Evolutionary conservation across 1,139 yeast species (phyloP).

Genomic region (Nematodospora anomalae): DNA sequence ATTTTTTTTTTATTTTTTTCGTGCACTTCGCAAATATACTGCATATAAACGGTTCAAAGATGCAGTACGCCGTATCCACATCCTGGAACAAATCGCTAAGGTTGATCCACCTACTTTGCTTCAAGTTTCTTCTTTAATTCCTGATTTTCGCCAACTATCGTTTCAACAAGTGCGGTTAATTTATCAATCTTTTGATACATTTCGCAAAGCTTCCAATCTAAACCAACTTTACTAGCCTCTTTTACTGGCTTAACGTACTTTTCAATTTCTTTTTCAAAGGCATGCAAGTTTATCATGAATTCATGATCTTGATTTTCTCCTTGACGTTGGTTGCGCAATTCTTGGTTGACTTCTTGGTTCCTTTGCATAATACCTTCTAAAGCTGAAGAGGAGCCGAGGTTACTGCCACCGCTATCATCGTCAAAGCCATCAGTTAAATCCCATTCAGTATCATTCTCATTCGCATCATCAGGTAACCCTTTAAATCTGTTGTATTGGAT

Average conservation of each 20-base stretch:
- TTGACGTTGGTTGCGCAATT: constrained; percentile 50
- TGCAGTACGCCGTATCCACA: no score
- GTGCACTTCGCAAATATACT: neutral
- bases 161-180: constrained; percentile 42
- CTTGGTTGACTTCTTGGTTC: constrained; percentile 35
- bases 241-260: constrained; percentile 56
- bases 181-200: constrained; percentile 51
- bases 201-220: constrained; percentile 66
- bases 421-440: constrained; percentile 77
- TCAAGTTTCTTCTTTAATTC: constrained; percentile 25
- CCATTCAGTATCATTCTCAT: constrained; percentile 79
- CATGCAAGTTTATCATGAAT: constrained; percentile 49
- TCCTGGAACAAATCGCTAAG: no score
- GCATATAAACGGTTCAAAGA: no score
- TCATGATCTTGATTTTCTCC: constrained; percentile 77
- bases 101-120: constrained; percentile 9
- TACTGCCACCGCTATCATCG: constrained; percentile 25
- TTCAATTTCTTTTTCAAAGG: constrained; percentile 52
- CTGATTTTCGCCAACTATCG: constrained; percentile 44
- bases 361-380: constrained; percentile 32
- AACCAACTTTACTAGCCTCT: constrained; percentile 54
- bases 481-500: constrained; percentile 69
- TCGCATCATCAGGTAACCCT: constrained; percentile 75
- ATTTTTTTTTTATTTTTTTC: no score
- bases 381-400: constrained; percentile 25